Evolutionary conservation across 2,329 filamentous ascomycete species (phyloP).

Genomic region (Colletotrichum theobromicola): DNA sequence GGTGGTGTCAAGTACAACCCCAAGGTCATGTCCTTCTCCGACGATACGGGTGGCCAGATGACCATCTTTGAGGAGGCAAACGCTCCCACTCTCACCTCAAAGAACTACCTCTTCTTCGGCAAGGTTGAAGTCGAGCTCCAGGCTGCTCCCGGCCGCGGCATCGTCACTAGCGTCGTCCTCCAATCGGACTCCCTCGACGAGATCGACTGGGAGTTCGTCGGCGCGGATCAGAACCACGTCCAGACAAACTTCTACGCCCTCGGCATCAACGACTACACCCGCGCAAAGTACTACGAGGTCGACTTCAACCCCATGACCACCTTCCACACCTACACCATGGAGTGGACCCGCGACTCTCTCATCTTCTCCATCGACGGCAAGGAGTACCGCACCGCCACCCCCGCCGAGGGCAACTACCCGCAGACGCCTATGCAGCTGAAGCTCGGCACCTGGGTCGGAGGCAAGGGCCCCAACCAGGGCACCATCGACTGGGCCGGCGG

Average conservation of each 20-base stretch:
- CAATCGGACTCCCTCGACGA: conserved; percentile 58
- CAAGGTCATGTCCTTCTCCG: conserved; percentile 39
- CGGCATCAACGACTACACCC: conserved; percentile 59
- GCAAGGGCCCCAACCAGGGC: conserved; percentile 53
- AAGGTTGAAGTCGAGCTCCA: conserved; percentile 51
- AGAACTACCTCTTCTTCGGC: conserved; percentile 60
- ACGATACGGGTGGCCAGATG: conserved; percentile 51
- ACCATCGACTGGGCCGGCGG: conserved; percentile 74
- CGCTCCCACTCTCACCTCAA: conserved; percentile 48
- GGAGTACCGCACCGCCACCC: conserved; percentile 51
- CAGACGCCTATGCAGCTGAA: conserved; percentile 74
- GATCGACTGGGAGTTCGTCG: conserved; percentile 54
- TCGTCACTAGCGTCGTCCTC: conserved; percentile 54
- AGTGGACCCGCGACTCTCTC: conserved; percentile 67
- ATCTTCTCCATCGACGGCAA: conserved; percentile 64
- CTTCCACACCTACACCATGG: conserved; percentile 70
- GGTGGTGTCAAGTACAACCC: conserved; percentile 46
- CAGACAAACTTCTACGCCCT: conserved; percentile 61
- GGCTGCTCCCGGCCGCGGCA: conserved; percentile 51
- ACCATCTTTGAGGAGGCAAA: conserved; percentile 50
- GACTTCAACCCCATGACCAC: conserved; percentile 37
- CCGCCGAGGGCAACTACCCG: conserved; percentile 62
- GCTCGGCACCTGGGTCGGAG: conserved; percentile 63
- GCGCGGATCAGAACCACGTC: conserved; percentile 34
- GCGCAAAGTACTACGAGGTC: conserved; percentile 54